Base-by-base conservation (phyloP, 495 filamentous ascomycete species). In the Aspergillus carlsbadensis region DNA sequence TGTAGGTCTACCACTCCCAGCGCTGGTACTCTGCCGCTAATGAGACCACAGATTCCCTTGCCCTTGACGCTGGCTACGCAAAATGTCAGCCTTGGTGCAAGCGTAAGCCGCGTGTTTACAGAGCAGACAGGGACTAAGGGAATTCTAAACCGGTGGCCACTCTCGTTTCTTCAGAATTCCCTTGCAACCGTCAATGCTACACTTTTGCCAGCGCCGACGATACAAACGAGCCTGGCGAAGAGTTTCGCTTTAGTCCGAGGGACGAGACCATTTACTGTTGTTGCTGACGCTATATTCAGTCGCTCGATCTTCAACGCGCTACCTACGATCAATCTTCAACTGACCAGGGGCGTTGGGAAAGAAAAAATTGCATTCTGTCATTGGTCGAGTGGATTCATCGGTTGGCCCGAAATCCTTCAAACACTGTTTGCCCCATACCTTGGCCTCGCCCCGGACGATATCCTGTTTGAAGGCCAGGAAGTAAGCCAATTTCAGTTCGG, bases 341-440 rank as follows among this genome's bases (percentile, higher is more conserved):
- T 68, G 6, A 58, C 61, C 5, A 74, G 66, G 52, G 39, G 63
- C 48, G 50, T 78, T 7, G 67, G 68, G 2, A 13, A 61, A n/a
- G 52, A 57, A 33, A 75, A 75, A 45, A 36, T 62, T 39, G 67
- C 57, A 5, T 70, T 71, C 42, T 63, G 61, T 20, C 62, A 66
- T 10, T 77, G 72, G 74, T 66, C 63, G 6, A 77, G 71, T 58
- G 75, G 75, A 5, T 57, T 62, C 15, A 52, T 70, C 24, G 17
- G 40, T 1, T 79, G 72, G 74, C 72, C 76, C 10, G 13, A 24
- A 13, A 11, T 58, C 5, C 13, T 69, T 3, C 65, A 62, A 18
- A 51, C 61, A 6, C 35, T 76, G 3, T 54, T 69, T 7, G 35
- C 57, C 1, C 63, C 64, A 5, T 56, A 70, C 45, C 40, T 57